phyloP scores from a whole-genome alignment of 352 stramenopile species.

The Phytophthora sansomeana region DNA sequence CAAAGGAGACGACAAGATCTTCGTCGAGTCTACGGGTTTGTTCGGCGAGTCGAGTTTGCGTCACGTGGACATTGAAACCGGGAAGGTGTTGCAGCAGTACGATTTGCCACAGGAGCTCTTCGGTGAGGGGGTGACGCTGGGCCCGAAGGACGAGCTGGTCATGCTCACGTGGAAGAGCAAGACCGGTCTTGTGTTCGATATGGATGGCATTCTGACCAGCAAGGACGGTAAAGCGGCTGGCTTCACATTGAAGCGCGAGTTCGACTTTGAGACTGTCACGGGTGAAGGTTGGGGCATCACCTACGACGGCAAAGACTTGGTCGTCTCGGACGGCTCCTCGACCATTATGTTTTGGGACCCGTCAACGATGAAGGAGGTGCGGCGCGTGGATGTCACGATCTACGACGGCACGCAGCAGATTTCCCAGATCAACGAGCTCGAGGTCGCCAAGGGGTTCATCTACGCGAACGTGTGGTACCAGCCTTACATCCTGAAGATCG shows the following conservation, averaged over 20 bases:
- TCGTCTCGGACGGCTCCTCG: slow-evolving; percentile 91
- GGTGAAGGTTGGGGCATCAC: slow-evolving; percentile 96
- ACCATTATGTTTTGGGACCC: slow-evolving; percentile 94
- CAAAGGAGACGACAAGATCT: slow-evolving; percentile 61
- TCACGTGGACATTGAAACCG: slow-evolving; percentile 88
- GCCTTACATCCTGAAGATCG: slow-evolving; percentile 93
- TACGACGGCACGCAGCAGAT: slow-evolving; percentile 50
- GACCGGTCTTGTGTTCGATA: slow-evolving; percentile 89
- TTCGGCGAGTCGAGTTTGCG: slow-evolving; percentile 90
- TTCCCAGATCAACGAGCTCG: slow-evolving; percentile 93
- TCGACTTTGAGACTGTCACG: slow-evolving; percentile 76
- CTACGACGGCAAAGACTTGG: slow-evolving; percentile 61
- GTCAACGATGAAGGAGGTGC: slow-evolving; percentile 73
- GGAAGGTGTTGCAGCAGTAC: slow-evolving; percentile 75
- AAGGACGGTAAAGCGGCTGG: slow-evolving; percentile 30
- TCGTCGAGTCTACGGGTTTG: slow-evolving; percentile 94
- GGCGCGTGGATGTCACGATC: slow-evolving; percentile 74
- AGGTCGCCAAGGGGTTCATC: slow-evolving; percentile 92
- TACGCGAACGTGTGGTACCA: slow-evolving; percentile 97
- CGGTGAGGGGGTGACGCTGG: slow-evolving; percentile 92
- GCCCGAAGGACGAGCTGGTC: slow-evolving; percentile 73
- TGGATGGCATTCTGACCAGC: slow-evolving; percentile 27
- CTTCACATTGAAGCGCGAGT: slow-evolving; percentile 63
- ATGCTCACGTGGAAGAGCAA: slow-evolving; percentile 93
- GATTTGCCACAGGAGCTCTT: slow-evolving; percentile 78